A percentile compares a stretch with the other conserved stretches of the same genome.
Evolutionary conservation across 2,329 filamentous ascomycete genomes (phyloP).

Genomic region (Fusarium pseudonygamai): DNA sequence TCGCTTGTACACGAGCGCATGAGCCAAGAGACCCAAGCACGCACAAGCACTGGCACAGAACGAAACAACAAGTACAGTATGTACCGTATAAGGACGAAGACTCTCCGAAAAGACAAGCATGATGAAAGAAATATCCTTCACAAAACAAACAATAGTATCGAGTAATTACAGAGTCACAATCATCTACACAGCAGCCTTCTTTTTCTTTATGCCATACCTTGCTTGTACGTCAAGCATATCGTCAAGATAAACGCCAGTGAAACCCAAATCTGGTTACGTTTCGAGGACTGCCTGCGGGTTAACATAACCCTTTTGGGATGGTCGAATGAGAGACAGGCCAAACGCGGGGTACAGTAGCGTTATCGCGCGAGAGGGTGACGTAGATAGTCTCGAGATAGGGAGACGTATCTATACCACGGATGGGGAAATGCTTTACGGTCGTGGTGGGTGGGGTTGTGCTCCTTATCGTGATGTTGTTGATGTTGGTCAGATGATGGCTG

Average conservation of each 20-base stretch:
- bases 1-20: slow-evolving; percentile 27
- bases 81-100: slow-evolving; percentile 7
- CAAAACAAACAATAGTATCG: neutral
- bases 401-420: neutral
- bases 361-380: slow-evolving; percentile 26
- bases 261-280: slow-evolving; percentile 18
- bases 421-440: slow-evolving; percentile 17
- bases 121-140: neutral
- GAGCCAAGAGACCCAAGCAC: slow-evolving; percentile 26
- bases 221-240: neutral
- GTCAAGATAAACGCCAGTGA: slow-evolving; percentile 19
- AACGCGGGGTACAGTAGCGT: slow-evolving; percentile 33
- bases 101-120: slow-evolving; percentile 27
- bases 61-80: slow-evolving; percentile 5
- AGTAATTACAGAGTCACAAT: neutral
- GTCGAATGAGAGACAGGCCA: neutral
- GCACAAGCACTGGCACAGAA: slow-evolving; percentile 14
- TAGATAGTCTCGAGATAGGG: slow-evolving; percentile 2
- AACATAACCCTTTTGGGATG: slow-evolving; percentile 31
- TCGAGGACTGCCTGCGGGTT: slow-evolving; percentile 22
- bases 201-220: slow-evolving; percentile 30
- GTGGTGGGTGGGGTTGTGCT: neutral
- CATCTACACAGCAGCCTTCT: slow-evolving; percentile 5
- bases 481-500: neutral
- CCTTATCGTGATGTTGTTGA: neutral